phyloP scores from a whole-genome alignment of 2,329 filamentous ascomycete species.

The Dactylellina parvicollis region DNA sequence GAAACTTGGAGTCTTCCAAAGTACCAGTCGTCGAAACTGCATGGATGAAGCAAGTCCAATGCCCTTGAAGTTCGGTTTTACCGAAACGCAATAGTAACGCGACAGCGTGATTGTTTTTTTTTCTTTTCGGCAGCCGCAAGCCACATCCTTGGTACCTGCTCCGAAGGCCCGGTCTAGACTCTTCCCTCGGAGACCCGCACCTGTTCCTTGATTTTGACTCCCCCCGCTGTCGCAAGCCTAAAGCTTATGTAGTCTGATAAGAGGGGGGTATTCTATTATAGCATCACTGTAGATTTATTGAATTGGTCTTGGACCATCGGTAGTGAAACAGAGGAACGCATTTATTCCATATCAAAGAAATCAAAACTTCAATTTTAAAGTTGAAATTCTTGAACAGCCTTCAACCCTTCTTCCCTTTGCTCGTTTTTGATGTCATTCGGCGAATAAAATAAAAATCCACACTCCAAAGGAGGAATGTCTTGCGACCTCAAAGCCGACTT shows the following conservation, averaged over 20 bases:
- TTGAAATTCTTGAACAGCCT: no score
- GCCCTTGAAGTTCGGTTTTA: slow-evolving; percentile 7
- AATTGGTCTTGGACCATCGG: no score
- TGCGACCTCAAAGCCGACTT: no score
- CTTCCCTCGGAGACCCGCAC: slow-evolving; percentile 11
- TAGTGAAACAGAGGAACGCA: no score
- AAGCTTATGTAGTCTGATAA: no score
- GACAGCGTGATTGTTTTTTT: slow-evolving; percentile 5
- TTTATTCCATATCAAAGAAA: no score
- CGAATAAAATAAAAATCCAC: neutral
- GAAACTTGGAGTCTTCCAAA: slow-evolving; percentile 23
- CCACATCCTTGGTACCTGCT: slow-evolving; percentile 50
- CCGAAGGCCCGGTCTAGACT: slow-evolving; percentile 32
- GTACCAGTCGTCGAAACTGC: slow-evolving; percentile 19
- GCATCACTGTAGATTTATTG: no score
- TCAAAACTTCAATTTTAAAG: no score
- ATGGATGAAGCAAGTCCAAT: neutral
- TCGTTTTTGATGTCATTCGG: no score
- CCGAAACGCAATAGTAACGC: slow-evolving; percentile 35
- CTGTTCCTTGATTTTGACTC: slow-evolving; percentile 4
- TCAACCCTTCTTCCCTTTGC: no score
- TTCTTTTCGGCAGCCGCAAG: slow-evolving; percentile 38
- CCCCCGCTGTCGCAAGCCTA: neutral
- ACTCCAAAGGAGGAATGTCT: neutral
- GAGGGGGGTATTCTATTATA: no score